These are phyloP conservation scores for Syncephalastrum sp. DNA, from an alignment of 371 early-diverging fungal species.

Conservation along the genomic window DNA sequence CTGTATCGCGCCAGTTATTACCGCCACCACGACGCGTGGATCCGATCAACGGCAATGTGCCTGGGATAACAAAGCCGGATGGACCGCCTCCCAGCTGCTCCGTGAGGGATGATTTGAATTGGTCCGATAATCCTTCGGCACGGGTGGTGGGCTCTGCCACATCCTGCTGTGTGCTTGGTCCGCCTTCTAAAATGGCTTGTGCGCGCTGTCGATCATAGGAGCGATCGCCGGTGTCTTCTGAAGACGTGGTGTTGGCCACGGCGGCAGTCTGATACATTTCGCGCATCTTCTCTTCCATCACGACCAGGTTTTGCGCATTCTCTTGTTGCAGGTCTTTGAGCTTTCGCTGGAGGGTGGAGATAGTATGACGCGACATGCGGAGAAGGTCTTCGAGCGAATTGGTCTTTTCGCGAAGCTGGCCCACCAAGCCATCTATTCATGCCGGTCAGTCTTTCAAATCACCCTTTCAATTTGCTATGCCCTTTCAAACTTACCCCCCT, in stretches of 20 bases:
- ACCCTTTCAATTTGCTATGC: background rate
- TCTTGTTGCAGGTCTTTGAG: constrained; percentile 67
- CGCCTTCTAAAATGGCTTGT: constrained; percentile 45
- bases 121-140: constrained; percentile 42
- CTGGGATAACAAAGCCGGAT: constrained; percentile 43
- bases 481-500: constrained; percentile 42
- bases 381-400: constrained; percentile 77
- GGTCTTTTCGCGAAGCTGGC: constrained; percentile 74
- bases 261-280: constrained; percentile 61
- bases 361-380: constrained; percentile 78
- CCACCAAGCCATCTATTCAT: constrained; percentile 65
- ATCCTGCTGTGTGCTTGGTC: constrained; percentile 11
- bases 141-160: no score
- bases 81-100: constrained; percentile 35
- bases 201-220: constrained; percentile 44
- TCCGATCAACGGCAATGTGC: constrained; percentile 43
- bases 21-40: constrained; percentile 31
- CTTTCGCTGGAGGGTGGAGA: constrained; percentile 72
- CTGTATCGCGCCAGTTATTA: background rate
- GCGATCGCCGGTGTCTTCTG: constrained; percentile 12
- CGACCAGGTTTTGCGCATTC: constrained; percentile 64
- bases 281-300: constrained; percentile 71
- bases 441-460: background rate
- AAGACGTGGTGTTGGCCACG: constrained; percentile 50
- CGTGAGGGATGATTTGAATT: constrained; percentile 36